Conservation (phyloP, 257 asterid genomes). For the Ilex asprella region DNA sequence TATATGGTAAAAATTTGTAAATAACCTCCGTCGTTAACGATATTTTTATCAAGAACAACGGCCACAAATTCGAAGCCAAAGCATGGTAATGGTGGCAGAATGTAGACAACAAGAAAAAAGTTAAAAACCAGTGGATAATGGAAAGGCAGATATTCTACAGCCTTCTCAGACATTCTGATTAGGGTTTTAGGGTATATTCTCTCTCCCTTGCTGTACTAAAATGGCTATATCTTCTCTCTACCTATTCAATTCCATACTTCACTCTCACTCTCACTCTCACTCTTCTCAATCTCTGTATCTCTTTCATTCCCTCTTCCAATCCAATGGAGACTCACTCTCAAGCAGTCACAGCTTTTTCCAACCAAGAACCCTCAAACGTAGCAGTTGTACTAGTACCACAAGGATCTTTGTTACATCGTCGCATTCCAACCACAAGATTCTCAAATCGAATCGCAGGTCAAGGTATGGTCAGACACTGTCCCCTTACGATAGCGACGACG, state of each 20-base stretch:
- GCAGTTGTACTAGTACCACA: no score
- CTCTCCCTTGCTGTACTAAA: neutral
- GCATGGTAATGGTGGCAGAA: no score
- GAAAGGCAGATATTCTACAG: no score
- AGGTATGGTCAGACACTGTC: conserved; percentile 56
- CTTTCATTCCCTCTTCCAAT: neutral
- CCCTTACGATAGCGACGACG: conserved; percentile 46
- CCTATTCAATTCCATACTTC: conserved; percentile 8
- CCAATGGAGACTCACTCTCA: no score
- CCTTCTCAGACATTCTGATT: neutral
- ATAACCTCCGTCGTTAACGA: no score
- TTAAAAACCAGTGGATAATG: no score
- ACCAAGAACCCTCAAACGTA: no score
- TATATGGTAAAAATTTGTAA: no score
- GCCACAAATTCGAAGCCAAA: no score
- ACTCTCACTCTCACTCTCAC: conserved; percentile 2
- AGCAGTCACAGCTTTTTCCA: no score
- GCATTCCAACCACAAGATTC: conserved; percentile 66
- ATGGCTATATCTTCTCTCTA: conserved; percentile 1
- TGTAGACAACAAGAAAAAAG: no score
- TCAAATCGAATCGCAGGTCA: conserved; percentile 72
- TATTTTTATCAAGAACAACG: no score
- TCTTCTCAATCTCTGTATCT: conserved; percentile 1
- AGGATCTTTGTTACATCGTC: conserved; percentile 43
- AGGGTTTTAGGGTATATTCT: conserved; percentile 36